A percentile compares a stretch with the other conserved stretches of the same genome.
These are phyloP conservation scores for Zoysia matrella DNA, from an alignment of 202 grass and related monocot genomes.

Conservation along the genomic window DNA sequence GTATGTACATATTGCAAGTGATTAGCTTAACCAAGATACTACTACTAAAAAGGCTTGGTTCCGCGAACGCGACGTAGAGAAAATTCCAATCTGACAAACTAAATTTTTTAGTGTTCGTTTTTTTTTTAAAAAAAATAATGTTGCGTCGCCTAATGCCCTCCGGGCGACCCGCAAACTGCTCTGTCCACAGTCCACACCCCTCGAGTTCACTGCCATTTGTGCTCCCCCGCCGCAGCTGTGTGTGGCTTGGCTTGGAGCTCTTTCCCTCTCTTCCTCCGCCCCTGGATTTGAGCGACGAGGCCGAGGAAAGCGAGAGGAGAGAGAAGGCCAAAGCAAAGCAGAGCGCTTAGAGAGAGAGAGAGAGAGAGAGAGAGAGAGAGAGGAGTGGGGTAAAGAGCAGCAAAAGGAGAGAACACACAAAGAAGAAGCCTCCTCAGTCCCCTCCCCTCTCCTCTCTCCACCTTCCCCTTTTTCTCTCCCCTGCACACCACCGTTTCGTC, in stretches of 20 bases:
- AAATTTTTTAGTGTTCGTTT: no score
- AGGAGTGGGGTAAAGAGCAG: constrained; percentile 43
- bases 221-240: not conserved
- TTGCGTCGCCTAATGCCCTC: no score
- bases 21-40: no score
- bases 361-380: not conserved
- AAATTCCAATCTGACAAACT: no score
- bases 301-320: constrained; percentile 25
- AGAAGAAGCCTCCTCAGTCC: constrained; percentile 1
- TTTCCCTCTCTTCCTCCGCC: not conserved
- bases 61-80: no score
- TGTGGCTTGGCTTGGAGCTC: constrained; percentile 24
- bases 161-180: constrained; percentile 23
- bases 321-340: constrained; percentile 10
- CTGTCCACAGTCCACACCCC: constrained; percentile 23
- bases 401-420: constrained; percentile 42
- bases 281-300: constrained; percentile 22
- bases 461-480: constrained; percentile 13
- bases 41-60: no score
- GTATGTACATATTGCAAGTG: no score
- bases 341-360: not conserved
- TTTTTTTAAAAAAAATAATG: no score
- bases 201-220: constrained; percentile 39
- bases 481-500: constrained; percentile 4
- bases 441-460: constrained; percentile 29